These are phyloP conservation scores for Calonectria ilicicola DNA, from an alignment of 2,329 filamentous ascomycete species.

Conservation along the genomic window DNA sequence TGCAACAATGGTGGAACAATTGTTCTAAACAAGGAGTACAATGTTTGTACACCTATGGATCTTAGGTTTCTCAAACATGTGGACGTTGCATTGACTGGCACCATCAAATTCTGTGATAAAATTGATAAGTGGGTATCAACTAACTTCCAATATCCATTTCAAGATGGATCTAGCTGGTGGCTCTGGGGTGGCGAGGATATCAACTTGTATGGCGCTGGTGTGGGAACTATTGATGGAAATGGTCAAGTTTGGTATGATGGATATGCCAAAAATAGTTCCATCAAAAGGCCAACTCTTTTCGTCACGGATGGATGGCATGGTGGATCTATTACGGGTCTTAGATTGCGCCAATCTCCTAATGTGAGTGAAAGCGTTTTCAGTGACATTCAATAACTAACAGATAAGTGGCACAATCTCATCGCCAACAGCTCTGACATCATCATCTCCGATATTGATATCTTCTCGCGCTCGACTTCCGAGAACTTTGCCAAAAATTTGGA, in stretches of 20 bases:
- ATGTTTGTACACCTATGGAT: conserved; percentile 72
- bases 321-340: conserved; percentile 68
- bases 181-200: conserved; percentile 50
- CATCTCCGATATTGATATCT: conserved; percentile 72
- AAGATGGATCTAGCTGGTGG: conserved; percentile 64
- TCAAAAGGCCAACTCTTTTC: conserved; percentile 71
- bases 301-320: conserved; percentile 70
- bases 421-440: conserved; percentile 74
- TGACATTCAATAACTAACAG: not conserved
- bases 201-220: conserved; percentile 71
- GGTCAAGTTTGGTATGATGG: conserved; percentile 74
- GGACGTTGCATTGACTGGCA: conserved; percentile 68
- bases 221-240: conserved; percentile 66
- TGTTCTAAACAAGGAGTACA: conserved; percentile 69
- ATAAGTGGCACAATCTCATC: conserved; percentile 63
- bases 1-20: conserved; percentile 74
- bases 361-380: not conserved
- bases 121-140: conserved; percentile 75
- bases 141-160: conserved; percentile 72
- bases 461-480: conserved; percentile 62
- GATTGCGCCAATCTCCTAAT: conserved; percentile 65
- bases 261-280: conserved; percentile 58
- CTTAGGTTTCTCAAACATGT: conserved; percentile 72
- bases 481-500: conserved; percentile 73
- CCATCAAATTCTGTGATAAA: conserved; percentile 72